These are phyloP conservation scores for Orychophragmus violaceus DNA, from an alignment of 345 rosid species.

Conservation along the genomic window DNA sequence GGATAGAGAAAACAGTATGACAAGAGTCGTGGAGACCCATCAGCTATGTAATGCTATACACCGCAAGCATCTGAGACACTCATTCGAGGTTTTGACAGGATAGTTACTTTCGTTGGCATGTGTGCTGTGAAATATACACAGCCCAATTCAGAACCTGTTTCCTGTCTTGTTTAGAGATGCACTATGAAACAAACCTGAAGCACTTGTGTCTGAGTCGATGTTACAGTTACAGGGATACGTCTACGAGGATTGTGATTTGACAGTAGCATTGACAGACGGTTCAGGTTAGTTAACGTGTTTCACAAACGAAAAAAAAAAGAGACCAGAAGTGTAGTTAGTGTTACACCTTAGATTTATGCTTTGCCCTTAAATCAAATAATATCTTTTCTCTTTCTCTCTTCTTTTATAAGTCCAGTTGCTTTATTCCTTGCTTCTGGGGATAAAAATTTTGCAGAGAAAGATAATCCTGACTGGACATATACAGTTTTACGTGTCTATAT, in stretches of 20 bases:
- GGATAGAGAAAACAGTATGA: conserved; percentile 1
- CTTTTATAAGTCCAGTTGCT: background rate
- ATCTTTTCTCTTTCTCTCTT: background rate
- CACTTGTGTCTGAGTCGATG: background rate
- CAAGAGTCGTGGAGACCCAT: conserved; percentile 5
- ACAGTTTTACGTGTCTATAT: background rate
- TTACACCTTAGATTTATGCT: conserved; percentile 16
- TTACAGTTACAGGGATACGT: background rate
- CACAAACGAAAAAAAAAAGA: background rate
- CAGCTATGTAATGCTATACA: conserved; percentile 5
- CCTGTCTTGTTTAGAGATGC: background rate
- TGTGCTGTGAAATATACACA: background rate
- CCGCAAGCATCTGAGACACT: background rate
- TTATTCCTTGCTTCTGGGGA: conserved; percentile 20
- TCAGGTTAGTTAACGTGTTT: background rate
- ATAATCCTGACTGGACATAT: background rate
- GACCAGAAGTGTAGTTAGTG: background rate
- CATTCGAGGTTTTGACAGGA: background rate
- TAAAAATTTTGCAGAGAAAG: background rate
- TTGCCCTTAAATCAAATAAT: conserved; percentile 17
- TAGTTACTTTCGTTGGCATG: background rate
- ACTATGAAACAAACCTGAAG: background rate
- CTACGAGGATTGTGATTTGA: background rate
- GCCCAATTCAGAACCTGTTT: background rate
- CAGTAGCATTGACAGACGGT: background rate